These are phyloP conservation scores for Lichtheimia ornata DNA, from an alignment of 371 early-diverging fungal species.

Conservation along the genomic window DNA sequence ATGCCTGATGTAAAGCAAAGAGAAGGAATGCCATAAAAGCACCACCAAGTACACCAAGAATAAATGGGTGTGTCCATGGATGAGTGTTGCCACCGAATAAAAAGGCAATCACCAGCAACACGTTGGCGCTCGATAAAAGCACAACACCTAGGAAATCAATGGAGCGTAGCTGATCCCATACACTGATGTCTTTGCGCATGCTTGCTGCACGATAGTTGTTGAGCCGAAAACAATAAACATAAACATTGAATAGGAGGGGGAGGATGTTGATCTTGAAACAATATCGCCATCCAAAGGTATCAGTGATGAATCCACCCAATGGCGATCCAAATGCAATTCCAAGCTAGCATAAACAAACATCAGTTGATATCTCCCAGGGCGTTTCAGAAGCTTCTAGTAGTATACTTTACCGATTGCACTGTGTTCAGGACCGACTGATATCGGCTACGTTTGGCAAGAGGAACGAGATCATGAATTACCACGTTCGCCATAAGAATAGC, in stretches of 20 bases:
- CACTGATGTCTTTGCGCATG: conserved; percentile 6
- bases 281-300: conserved; percentile 62
- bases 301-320: conserved; percentile 54
- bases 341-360: no score
- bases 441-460: conserved; percentile 29
- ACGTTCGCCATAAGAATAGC: conserved; percentile 23
- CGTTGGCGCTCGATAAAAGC: conserved; percentile 38
- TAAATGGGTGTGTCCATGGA: conserved; percentile 45
- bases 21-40: conserved; percentile 37
- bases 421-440: conserved; percentile 38
- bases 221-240: conserved; percentile 19
- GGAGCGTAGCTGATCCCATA: conserved; percentile 31
- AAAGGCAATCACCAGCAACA: conserved; percentile 59
- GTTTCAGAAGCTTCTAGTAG: no score
- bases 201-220: conserved; percentile 17
- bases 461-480: conserved; percentile 28
- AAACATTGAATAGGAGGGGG: conserved; percentile 35
- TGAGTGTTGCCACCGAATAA: conserved; percentile 59
- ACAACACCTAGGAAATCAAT: conserved; percentile 65
- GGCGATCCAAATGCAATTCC: conserved; percentile 25
- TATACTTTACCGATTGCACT: conserved; percentile 27
- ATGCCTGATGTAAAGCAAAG: conserved; percentile 55
- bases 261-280: conserved; percentile 79
- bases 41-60: conserved; percentile 49
- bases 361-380: no score